Evolutionary conservation across 768 basidiomycete species (phyloP).

Genomic region (Mycena kentingensis): DNA sequence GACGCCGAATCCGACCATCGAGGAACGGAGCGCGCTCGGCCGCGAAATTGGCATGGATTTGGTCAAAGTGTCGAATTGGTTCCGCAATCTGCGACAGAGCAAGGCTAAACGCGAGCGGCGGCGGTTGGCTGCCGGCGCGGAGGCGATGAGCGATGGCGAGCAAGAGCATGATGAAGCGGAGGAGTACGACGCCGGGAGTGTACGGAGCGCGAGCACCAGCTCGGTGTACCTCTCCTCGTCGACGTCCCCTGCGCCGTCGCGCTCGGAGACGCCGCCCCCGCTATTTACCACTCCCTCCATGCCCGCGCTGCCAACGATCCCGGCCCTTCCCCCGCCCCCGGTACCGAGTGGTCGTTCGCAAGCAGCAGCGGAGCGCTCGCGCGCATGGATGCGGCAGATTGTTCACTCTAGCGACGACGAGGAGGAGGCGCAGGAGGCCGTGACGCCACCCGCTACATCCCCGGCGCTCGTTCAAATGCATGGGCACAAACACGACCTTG

Average conservation of each 20-base stretch:
- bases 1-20: constrained; percentile 75
- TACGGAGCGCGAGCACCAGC: constrained; percentile 2
- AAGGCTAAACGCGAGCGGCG: constrained; percentile 65
- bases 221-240: constrained; percentile 19
- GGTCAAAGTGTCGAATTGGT: constrained; percentile 87
- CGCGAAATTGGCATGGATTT: constrained; percentile 84
- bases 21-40: constrained; percentile 74
- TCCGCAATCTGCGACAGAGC: constrained; percentile 81
- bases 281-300: constrained; percentile 9
- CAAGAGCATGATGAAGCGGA: constrained; percentile 48
- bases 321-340: background rate
- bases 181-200: background rate
- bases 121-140: constrained; percentile 9
- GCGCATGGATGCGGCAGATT: background rate
- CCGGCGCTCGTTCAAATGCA: background rate
- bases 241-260: constrained; percentile 15
- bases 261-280: constrained; percentile 14
- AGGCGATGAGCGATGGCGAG: constrained; percentile 40
- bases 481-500: constrained; percentile 37
- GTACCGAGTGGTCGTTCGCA: background rate
- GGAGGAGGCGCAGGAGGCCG: constrained; percentile 21
- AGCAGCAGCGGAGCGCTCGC: background rate
- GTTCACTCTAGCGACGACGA: constrained; percentile 23
- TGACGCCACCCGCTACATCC: constrained; percentile 13
- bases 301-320: constrained; percentile 2